Conservation (phyloP, 768 basidiomycete genomes). For the Macrolepiota albuminosa region DNA sequence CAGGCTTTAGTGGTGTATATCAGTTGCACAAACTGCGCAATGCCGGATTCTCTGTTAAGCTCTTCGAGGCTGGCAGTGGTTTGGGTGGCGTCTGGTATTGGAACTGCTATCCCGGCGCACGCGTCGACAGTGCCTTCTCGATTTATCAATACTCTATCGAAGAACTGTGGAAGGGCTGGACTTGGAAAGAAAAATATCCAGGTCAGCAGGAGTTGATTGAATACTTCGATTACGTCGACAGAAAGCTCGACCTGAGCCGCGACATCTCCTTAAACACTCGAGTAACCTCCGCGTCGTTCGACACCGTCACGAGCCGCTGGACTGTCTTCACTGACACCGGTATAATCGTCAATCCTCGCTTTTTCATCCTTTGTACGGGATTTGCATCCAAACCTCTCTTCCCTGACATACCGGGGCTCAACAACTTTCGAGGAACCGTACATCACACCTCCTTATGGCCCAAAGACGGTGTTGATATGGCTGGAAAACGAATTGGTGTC, state of each 20-base stretch:
- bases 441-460: slow-evolving; percentile 21
- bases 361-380: slow-evolving; percentile 22
- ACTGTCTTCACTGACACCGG: slow-evolving; percentile 18
- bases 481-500: slow-evolving; percentile 21
- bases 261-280: slow-evolving; percentile 20
- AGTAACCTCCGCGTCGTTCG: slow-evolving; percentile 18
- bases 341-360: slow-evolving; percentile 14
- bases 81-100: background rate
- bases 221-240: slow-evolving; percentile 18
- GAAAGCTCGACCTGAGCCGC: slow-evolving; percentile 19
- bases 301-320: slow-evolving; percentile 17
- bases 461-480: slow-evolving; percentile 14
- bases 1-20: background rate
- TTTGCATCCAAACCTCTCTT: slow-evolving; percentile 12
- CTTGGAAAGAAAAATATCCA: slow-evolving; percentile 13
- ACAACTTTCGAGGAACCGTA: slow-evolving; percentile 19
- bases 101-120: slow-evolving; percentile 1
- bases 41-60: background rate
- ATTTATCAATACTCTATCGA: background rate
- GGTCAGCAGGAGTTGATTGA: slow-evolving; percentile 14
- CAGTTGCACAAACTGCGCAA: background rate
- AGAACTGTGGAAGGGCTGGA: background rate
- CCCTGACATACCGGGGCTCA: slow-evolving; percentile 13
- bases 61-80: slow-evolving; percentile 3
- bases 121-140: background rate